These are phyloP conservation scores for Sugiyamaella valdiviana DNA, from an alignment of 805 yeast species.

Conservation along the genomic window DNA sequence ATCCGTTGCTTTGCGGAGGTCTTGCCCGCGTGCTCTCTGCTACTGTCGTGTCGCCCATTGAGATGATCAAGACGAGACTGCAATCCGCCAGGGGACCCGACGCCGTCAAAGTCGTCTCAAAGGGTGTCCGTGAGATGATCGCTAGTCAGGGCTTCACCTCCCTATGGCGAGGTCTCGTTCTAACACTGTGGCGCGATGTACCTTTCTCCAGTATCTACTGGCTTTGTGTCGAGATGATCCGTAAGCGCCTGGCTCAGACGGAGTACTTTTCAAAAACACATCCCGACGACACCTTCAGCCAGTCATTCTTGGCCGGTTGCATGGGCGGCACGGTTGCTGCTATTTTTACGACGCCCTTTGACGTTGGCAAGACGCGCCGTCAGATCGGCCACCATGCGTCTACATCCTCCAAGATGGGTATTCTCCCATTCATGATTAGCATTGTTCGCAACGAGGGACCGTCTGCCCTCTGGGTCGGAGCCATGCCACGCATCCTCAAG, in stretches of 20 bases:
- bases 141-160: conserved; percentile 51
- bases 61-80: conserved; percentile 76
- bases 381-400: conserved; percentile 51
- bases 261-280: conserved; percentile 12
- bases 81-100: conserved; percentile 48
- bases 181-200: conserved; percentile 94
- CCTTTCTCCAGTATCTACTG: conserved; percentile 96
- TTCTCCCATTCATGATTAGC: conserved; percentile 58
- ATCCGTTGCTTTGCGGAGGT: conserved; percentile 82
- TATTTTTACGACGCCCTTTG: conserved; percentile 85
- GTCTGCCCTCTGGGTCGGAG: conserved; percentile 80
- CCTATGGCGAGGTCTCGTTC: conserved; percentile 74
- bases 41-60: conserved; percentile 79
- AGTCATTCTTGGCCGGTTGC: conserved; percentile 69
- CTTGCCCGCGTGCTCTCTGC: conserved; percentile 80
- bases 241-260: conserved; percentile 25
- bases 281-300: conserved; percentile 23
- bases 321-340: conserved; percentile 83
- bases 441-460: conserved; percentile 71
- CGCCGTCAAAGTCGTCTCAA: conserved; percentile 32
- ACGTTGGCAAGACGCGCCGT: conserved; percentile 90
- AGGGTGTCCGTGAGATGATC: conserved; percentile 50
- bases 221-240: conserved; percentile 69
- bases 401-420: conserved; percentile 33
- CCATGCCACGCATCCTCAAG: conserved; percentile 78